These are phyloP conservation scores for Populus ilicifolia DNA, from an alignment of 345 rosid species.

Conservation along the genomic window DNA sequence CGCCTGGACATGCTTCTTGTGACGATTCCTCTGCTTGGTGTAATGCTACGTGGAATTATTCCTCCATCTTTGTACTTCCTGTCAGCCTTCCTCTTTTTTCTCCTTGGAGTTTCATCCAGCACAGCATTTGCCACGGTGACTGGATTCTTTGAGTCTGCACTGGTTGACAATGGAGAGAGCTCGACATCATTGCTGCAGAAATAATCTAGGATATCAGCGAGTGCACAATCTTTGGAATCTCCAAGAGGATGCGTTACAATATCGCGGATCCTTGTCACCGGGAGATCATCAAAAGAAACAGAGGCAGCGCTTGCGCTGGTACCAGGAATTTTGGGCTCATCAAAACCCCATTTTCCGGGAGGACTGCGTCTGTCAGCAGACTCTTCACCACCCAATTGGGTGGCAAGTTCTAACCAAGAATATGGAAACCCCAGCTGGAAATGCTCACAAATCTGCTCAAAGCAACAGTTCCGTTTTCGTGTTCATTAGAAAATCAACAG, in stretches of 20 bases:
- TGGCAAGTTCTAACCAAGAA: constrained; percentile 38
- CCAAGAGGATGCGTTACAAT: constrained; percentile 17
- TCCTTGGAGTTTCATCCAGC: constrained; percentile 3
- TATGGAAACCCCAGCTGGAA: constrained; percentile 51
- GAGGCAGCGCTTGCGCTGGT: constrained; percentile 12
- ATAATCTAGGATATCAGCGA: constrained; percentile 17
- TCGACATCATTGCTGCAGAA: background rate
- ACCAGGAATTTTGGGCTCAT: background rate
- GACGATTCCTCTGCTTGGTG: constrained; percentile 23
- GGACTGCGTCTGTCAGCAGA: constrained; percentile 5
- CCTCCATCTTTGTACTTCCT: constrained; percentile 1
- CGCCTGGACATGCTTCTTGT: constrained; percentile 48
- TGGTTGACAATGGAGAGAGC: background rate
- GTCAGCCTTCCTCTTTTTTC: constrained; percentile 6
- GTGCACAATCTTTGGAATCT: constrained; percentile 11
- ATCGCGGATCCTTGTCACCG: constrained; percentile 32
- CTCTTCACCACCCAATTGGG: constrained; percentile 13
- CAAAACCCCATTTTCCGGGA: background rate
- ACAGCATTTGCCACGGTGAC: background rate
- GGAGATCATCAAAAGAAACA: constrained; percentile 28
- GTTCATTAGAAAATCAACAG: background rate
- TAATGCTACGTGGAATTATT: background rate
- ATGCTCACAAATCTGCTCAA: constrained; percentile 38
- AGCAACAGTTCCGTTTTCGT: background rate
- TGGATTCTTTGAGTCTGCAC: background rate